Evolutionary conservation across 2,329 filamentous ascomycete species (phyloP).

Genomic region (Ascocoryne sarcoides): DNA sequence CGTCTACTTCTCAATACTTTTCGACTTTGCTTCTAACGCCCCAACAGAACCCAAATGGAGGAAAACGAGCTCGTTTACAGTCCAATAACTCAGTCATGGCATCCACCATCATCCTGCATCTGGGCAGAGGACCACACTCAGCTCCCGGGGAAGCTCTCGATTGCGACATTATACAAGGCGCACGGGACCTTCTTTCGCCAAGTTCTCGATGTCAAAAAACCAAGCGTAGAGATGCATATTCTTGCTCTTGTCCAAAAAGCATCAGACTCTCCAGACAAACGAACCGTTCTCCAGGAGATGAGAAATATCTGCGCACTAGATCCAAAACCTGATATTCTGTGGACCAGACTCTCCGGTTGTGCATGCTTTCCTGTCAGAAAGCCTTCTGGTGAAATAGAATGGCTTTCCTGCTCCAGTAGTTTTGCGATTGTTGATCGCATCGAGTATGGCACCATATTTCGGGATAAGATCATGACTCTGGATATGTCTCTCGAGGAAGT

Average conservation of each 20-base stretch:
- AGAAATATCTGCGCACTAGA: no score
- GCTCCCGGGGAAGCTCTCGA: not conserved
- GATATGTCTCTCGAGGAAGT: conserved; percentile 3
- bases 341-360: no score
- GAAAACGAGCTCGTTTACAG: no score
- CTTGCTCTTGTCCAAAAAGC: not conserved
- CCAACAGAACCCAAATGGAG: no score
- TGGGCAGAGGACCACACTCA: not conserved
- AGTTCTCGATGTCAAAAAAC: not conserved
- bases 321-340: no score
- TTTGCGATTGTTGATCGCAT: conserved; percentile 4
- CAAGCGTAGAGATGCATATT: not conserved
- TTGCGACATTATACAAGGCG: not conserved
- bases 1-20: no score
- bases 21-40: no score
- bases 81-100: no score
- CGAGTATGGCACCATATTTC: not conserved
- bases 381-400: not conserved
- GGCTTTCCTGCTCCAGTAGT: no score
- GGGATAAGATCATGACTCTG: not conserved
- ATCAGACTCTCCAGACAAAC: not conserved
- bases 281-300: no score
- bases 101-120: not conserved
- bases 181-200: not conserved
- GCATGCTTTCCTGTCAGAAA: no score